phyloP scores from a whole-genome alignment of 164 flowering plant genomes.

The Vitis rotundifolia region DNA sequence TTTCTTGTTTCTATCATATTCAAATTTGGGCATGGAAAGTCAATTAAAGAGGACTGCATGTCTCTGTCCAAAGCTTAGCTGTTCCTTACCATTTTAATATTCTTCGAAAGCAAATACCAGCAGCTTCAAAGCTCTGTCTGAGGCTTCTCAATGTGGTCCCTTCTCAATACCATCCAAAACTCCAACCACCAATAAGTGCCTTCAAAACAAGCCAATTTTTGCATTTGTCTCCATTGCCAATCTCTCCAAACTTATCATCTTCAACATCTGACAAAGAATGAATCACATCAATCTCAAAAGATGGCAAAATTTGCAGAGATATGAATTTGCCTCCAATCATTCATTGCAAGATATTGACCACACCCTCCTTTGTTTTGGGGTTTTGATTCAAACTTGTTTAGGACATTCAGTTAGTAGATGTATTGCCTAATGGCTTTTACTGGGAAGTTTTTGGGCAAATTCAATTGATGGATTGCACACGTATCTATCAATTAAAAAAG shows the following conservation, averaged over 20 bases:
- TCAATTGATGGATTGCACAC: background rate
- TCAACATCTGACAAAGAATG: slow-evolving; percentile 13
- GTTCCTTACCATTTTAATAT: slow-evolving; percentile 19
- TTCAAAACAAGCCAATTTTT: slow-evolving; percentile 18
- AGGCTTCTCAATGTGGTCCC: slow-evolving; percentile 19
- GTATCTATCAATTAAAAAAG: slow-evolving; percentile 1
- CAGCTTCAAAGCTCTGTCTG: slow-evolving; percentile 1
- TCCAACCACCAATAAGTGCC: slow-evolving; percentile 11
- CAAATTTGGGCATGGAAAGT: background rate
- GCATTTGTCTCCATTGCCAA: slow-evolving; percentile 7
- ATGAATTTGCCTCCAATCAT: slow-evolving; percentile 9
- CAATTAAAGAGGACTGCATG: slow-evolving; percentile 10
- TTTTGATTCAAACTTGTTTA: background rate
- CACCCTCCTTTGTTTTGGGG: background rate
- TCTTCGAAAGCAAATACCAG: slow-evolving; percentile 21
- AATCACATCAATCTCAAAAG: slow-evolving; percentile 16
- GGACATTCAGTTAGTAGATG: background rate
- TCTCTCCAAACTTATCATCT: slow-evolving; percentile 11
- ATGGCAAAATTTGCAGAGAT: background rate
- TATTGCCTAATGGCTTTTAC: background rate
- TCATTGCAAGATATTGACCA: background rate
- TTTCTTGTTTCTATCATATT: background rate
- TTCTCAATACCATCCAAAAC: slow-evolving; percentile 11
- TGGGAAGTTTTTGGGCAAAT: background rate
- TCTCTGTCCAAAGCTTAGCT: slow-evolving; percentile 29